phyloP scores from a whole-genome alignment of 2,329 filamentous ascomycete genomes.

The Teratosphaeria zuluensis region DNA sequence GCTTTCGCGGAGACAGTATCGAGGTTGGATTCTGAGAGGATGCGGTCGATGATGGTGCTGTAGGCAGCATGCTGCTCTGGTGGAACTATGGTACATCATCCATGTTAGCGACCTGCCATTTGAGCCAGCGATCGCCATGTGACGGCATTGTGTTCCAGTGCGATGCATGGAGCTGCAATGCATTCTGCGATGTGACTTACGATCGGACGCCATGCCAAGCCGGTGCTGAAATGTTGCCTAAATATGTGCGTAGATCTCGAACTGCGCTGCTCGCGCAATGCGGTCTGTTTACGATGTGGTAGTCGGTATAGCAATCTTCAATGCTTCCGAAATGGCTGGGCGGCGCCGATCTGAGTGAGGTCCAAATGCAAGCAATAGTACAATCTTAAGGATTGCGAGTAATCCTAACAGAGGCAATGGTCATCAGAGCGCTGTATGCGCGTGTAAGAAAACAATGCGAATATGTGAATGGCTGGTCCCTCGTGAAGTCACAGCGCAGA shows the following conservation, averaged over 20 bases:
- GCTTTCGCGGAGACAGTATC: constrained; percentile 56
- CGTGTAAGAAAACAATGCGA: no score
- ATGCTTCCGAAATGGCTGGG: neutral
- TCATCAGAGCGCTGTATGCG: neutral
- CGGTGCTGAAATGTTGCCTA: neutral
- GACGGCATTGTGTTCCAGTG: neutral
- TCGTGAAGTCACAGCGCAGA: no score
- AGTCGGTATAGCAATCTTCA: neutral
- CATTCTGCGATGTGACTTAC: constrained; percentile 1
- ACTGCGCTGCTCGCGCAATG: neutral
- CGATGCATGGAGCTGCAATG: neutral
- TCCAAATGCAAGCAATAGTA: neutral
- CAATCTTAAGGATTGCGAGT: no score
- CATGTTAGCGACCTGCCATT: neutral
- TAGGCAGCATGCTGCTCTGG: constrained; percentile 28
- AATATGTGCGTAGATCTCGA: neutral
- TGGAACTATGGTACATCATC: constrained; percentile 15
- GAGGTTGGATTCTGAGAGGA: constrained; percentile 50
- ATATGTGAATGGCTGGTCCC: no score
- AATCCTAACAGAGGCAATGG: neutral
- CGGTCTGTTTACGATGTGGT: neutral
- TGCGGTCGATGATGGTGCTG: constrained; percentile 52
- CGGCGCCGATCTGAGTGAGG: neutral
- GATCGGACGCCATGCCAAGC: constrained; percentile 5
- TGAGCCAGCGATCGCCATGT: neutral